A percentile compares a stretch with the other conserved stretches of the same genome.
phyloP scores from a whole-genome alignment of 73 alveolate genomes.

The Paramecium pentaurelia region DNA sequence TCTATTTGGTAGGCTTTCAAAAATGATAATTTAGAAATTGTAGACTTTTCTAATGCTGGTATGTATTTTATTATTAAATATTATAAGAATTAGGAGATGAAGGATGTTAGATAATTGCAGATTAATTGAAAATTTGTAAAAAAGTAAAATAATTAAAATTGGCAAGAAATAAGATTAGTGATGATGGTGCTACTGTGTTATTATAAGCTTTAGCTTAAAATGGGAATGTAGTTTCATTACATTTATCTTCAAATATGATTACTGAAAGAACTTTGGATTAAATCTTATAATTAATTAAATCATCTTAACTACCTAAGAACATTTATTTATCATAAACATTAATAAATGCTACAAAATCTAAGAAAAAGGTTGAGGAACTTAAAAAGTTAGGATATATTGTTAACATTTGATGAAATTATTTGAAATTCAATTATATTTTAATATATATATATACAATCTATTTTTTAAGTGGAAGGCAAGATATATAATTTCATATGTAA shows the following conservation, averaged over 20 bases:
- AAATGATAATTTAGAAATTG: slow-evolving; percentile 6
- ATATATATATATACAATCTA: not conserved
- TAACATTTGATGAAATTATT: not conserved
- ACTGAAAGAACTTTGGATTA: slow-evolving; percentile 8
- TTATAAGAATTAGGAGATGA: slow-evolving; percentile 21
- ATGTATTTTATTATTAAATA: not conserved
- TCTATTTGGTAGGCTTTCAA: not conserved
- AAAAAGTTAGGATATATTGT: not conserved
- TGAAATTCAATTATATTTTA: not conserved
- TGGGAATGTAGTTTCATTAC: not conserved
- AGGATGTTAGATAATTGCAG: not conserved
- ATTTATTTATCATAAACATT: not conserved
- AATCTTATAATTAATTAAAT: not conserved
- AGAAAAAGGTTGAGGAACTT: slow-evolving; percentile 16
- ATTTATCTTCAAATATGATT: slow-evolving; percentile 1
- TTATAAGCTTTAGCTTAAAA: not conserved
- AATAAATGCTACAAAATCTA: slow-evolving; percentile 10
- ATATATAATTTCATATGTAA: not conserved
- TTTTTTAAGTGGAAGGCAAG: not conserved
- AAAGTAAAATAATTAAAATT: not conserved
- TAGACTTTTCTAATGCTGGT: slow-evolving; percentile 31
- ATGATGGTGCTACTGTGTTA: not conserved
- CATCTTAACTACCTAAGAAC: not conserved
- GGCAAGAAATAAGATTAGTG: slow-evolving; percentile 4
- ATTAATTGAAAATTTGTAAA: not conserved